Evolutionary conservation across 2,329 filamentous ascomycete species (phyloP).

Genomic region (Ceratocystis huliohia): DNA sequence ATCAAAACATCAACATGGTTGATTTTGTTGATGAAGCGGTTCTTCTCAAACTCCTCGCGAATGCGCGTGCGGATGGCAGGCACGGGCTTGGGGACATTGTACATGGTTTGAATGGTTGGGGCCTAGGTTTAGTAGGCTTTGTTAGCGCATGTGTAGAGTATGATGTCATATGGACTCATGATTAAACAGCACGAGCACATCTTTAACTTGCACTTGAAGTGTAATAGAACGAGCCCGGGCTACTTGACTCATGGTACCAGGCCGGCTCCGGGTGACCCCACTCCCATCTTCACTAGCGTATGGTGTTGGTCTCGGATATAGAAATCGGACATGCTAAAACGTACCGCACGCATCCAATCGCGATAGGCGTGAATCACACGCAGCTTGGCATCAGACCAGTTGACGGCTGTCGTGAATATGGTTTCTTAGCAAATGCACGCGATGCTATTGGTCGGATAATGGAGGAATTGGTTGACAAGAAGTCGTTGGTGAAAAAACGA

Average conservation of each 20-base stretch:
- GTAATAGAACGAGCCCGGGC: background rate
- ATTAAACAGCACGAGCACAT: too few species aligned
- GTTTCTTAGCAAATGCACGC: conserved; percentile 28
- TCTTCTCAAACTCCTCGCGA: conserved; percentile 90
- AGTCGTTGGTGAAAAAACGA: background rate
- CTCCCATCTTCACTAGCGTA: background rate
- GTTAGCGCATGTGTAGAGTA: background rate
- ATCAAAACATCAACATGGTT: conserved; percentile 78
- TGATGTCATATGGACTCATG: too few species aligned
- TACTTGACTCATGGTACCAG: background rate
- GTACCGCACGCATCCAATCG: conserved; percentile 90
- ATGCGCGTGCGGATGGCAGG: conserved; percentile 83
- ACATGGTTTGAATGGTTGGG: conserved; percentile 95
- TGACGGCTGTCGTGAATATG: conserved; percentile 49
- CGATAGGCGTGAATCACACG: conserved; percentile 83
- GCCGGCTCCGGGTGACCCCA: background rate
- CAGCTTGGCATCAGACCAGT: conserved; percentile 76
- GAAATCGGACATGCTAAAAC: conserved; percentile 31
- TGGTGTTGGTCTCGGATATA: background rate
- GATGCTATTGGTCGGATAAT: background rate
- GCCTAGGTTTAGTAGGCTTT: conserved; percentile 44
- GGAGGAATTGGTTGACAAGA: background rate
- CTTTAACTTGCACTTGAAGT: background rate
- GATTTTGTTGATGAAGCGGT: conserved; percentile 85
- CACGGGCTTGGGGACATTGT: conserved; percentile 79